These are phyloP conservation scores for Vicia villosa DNA, from an alignment of 306 rosid genomes.

Conservation along the genomic window DNA sequence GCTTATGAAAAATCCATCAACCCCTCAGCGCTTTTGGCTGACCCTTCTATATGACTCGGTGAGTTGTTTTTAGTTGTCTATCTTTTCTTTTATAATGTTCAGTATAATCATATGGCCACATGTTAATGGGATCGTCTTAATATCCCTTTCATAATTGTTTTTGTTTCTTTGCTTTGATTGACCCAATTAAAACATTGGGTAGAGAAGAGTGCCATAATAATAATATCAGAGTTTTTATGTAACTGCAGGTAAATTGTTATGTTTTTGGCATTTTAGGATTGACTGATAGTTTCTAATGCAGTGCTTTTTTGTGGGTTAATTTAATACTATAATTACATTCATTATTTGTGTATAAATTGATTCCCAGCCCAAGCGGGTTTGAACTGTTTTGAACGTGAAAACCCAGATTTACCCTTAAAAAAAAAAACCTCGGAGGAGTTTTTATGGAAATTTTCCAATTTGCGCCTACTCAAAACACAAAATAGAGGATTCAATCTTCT, in stretches of 20 bases:
- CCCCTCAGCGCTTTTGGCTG: slow-evolving; percentile 94
- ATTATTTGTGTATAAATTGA: background rate
- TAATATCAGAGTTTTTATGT: no score
- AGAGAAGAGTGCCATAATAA: no score
- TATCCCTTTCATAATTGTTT: background rate
- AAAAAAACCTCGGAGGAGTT: no score
- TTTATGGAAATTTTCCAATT: no score
- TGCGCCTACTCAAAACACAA: no score
- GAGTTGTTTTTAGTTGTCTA: slow-evolving; percentile 12
- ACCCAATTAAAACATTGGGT: slow-evolving; percentile 1
- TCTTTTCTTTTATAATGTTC: slow-evolving; percentile 3
- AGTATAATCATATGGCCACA: slow-evolving; percentile 1
- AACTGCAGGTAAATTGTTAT: background rate
- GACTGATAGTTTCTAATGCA: background rate
- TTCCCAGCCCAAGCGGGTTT: no score
- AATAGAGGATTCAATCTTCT: no score
- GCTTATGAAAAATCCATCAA: slow-evolving; percentile 91
- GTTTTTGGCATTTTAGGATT: background rate
- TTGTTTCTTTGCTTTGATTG: slow-evolving; percentile 16
- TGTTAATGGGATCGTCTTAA: background rate
- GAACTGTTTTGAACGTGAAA: no score
- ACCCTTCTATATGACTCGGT: slow-evolving; percentile 92
- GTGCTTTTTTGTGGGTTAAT: background rate
- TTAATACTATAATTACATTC: background rate
- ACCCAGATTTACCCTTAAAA: no score